These are phyloP conservation scores for Microcyclosporella mali DNA, from an alignment of 2,329 filamentous ascomycete genomes.

Conservation along the genomic window DNA sequence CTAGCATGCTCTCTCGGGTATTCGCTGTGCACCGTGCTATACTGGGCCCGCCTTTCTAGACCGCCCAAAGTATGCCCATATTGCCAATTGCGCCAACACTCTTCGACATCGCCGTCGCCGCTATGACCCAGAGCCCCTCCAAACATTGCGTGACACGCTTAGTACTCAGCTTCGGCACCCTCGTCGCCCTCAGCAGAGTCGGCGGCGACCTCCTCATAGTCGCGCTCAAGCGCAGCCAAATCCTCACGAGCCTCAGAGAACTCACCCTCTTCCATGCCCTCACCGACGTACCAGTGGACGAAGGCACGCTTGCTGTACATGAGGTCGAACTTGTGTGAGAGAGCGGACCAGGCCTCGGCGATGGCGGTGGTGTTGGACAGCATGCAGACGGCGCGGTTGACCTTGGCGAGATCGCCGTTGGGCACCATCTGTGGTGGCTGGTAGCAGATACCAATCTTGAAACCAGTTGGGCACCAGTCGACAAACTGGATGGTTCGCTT, in stretches of 20 bases:
- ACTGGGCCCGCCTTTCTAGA: not conserved
- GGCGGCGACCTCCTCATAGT: conserved; percentile 97
- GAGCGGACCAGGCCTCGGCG: conserved; percentile 92
- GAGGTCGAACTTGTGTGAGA: conserved; percentile 97
- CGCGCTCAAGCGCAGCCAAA: conserved; percentile 91
- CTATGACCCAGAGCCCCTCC: not conserved
- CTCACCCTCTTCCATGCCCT: conserved; percentile 99
- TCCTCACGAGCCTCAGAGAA: conserved; percentile 99
- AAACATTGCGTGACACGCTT: conserved; percentile 35
- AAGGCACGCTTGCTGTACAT: conserved; percentile 99
- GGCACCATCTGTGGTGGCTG: conserved; percentile 93
- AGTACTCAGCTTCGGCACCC: conserved; percentile 85
- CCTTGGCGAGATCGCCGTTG: conserved; percentile 94
- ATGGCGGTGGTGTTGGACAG: conserved; percentile 98
- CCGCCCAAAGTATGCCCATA: conserved; percentile 8
- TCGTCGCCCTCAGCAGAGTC: conserved; percentile 88
- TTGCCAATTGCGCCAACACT: conserved; percentile 7
- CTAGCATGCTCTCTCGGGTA: conserved; percentile 12
- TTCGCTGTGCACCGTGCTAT: conserved; percentile 6
- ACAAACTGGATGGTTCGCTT: conserved; percentile 99
- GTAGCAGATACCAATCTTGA: conserved; percentile 99
- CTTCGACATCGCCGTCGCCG: conserved; percentile 2
- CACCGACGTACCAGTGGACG: conserved; percentile 99
- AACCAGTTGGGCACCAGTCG: conserved; percentile 99
- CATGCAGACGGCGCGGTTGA: conserved; percentile 99